Evolutionary conservation across 1,284 basidiomycete genomes (phyloP).

Genomic region (Peniophora sp.): DNA sequence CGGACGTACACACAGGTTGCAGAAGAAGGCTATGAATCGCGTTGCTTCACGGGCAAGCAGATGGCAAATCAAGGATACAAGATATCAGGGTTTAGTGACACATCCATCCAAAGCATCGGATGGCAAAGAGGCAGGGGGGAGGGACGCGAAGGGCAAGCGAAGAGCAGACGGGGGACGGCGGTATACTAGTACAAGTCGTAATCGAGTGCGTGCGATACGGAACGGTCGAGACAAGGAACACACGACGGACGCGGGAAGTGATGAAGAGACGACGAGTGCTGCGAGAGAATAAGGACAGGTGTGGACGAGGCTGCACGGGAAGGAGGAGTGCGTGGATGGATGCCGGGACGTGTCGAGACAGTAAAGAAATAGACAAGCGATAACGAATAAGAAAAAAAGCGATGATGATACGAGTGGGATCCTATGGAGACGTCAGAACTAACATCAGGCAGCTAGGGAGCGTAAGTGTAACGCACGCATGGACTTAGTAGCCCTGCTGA

Average conservation of each 20-base stretch:
- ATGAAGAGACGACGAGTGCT: neutral
- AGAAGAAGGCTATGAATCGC: no score
- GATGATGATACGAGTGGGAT: no score
- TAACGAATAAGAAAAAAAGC: neutral
- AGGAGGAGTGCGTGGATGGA: neutral
- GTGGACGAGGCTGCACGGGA: neutral
- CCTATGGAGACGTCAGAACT: no score
- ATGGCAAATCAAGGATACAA: neutral
- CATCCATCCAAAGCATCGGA: conserved; percentile 1
- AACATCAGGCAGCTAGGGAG: no score
- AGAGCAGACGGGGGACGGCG: neutral
- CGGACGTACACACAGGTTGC: no score
- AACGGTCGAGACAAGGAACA: neutral
- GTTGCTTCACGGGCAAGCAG: neutral
- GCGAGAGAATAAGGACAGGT: neutral
- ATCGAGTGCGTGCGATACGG: neutral
- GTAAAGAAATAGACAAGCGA: neutral
- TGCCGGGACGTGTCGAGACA: neutral
- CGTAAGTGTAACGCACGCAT: neutral
- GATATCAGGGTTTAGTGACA: neutral
- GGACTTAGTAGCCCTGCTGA: neutral
- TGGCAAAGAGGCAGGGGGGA: neutral
- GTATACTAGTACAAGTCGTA: conserved; percentile 1
- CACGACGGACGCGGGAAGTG: neutral
- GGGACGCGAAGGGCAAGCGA: neutral